Base-by-base conservation (phyloP, 208 protist species). In the Wallacemonas sp. region DNA sequence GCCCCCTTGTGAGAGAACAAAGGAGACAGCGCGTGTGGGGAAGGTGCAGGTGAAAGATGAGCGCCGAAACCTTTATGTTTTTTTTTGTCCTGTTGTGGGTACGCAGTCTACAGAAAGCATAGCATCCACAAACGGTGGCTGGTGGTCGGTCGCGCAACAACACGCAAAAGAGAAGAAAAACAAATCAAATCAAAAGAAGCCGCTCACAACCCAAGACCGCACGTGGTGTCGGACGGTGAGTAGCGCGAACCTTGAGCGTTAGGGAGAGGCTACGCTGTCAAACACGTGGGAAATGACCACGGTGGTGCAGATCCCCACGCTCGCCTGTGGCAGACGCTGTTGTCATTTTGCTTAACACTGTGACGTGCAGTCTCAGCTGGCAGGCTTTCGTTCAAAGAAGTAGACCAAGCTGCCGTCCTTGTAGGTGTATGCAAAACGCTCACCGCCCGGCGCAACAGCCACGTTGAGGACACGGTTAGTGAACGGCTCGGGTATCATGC, bases 361-460 rank as follows among this genome's bases (percentile, higher is more conserved):
- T 5, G 42, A 48, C 42, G 5, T 48, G 42, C n/a, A n/a, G n/a
- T 9, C 42, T 41, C 50, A 39, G 17, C 50, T 38, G 5, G 21
- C 8, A 13, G 26, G 50, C 38, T 68, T 50, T 13, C 87, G 85
- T 64, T 93, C 90, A 76, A 92, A 89, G 19, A 93, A 63, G 68
- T 85, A 89, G 21, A 95, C 75, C 10, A 82, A 48, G 24, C 73
- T 60, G 19, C 82, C 89, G 37, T 91, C 87, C 63, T 87, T 83
- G 62, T 76, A 92, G 1, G 79, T 84, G 50, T 89, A 87, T 13
- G 77, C 80, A 62, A 95, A 95, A 8, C 89, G 59, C 68, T 92
- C 84, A 0, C 89, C 89, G 41, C 86, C 89, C n/a, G 87, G 86
- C 0, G 84, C 79, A n/a, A 95, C 78, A 13, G 85, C 78, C 9